phyloP scores from a whole-genome alignment of 257 asterid genomes.

The Solanum clarkiae region DNA sequence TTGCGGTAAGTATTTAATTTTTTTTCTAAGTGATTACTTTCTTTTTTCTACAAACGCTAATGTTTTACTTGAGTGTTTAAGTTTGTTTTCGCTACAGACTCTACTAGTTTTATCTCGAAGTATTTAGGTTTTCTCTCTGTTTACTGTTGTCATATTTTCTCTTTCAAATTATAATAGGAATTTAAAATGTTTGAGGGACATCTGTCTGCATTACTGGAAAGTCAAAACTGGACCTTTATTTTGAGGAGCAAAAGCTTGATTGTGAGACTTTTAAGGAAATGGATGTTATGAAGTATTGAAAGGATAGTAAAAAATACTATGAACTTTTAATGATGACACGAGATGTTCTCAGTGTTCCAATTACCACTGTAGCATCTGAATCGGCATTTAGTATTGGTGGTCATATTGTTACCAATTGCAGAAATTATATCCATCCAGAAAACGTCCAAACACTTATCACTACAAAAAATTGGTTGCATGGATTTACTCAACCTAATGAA shows the following conservation, averaged over 20 bases:
- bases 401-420: neutral
- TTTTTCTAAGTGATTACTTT: too few species aligned
- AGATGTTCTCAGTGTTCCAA: neutral
- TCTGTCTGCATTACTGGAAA: neutral
- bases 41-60: too few species aligned
- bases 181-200: neutral
- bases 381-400: neutral
- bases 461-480: neutral
- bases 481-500: neutral
- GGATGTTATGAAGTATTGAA: neutral
- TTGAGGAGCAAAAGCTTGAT: neutral
- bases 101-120: too few species aligned
- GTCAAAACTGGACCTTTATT: neutral
- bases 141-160: neutral
- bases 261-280: neutral
- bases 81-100: too few species aligned
- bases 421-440: neutral
- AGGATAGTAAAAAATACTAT: neutral
- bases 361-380: neutral
- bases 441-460: neutral
- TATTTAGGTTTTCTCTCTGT: neutral
- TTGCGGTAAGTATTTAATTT: too few species aligned
- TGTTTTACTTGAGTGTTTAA: too few species aligned
- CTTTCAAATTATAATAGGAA: neutral
- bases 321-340: neutral